Evolutionary conservation across 2,329 filamentous ascomycete species (phyloP).

Genomic region (Nigrospora osmanthi): DNA sequence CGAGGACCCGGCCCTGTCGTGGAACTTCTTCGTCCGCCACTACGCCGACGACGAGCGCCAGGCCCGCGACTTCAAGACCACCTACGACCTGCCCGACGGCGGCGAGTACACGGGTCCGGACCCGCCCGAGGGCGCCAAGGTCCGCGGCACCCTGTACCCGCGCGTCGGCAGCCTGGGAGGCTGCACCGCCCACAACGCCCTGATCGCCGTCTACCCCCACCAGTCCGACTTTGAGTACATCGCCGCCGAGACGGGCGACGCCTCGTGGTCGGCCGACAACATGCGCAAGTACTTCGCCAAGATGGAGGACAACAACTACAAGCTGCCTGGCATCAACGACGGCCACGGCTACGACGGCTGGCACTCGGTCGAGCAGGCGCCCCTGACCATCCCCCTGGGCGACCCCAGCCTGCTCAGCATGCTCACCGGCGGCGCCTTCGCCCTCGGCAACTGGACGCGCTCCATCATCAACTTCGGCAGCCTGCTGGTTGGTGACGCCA

Average conservation of each 20-base stretch:
- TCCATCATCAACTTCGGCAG: constrained; percentile 26
- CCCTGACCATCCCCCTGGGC: constrained; percentile 39
- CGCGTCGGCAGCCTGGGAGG: constrained; percentile 48
- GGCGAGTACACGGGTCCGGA: constrained; percentile 40
- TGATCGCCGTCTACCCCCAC: constrained; percentile 44
- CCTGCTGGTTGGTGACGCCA: constrained; percentile 41
- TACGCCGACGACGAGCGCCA: constrained; percentile 45
- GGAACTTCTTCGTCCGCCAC: constrained; percentile 57
- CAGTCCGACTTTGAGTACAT: constrained; percentile 46
- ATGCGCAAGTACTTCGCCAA: constrained; percentile 50
- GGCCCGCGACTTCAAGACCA: constrained; percentile 47
- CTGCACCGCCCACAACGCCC: constrained; percentile 47
- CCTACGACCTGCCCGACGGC: constrained; percentile 41
- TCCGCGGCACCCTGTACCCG: constrained; percentile 47
- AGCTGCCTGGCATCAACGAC: constrained; percentile 46
- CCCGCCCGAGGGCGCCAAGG: constrained; percentile 40
- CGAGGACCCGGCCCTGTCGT: constrained; percentile 45
- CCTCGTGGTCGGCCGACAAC: constrained; percentile 43
- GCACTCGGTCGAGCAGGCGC: constrained; percentile 42
- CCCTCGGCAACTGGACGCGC: constrained; percentile 31
- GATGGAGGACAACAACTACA: constrained; percentile 46
- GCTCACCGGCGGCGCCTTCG: constrained; percentile 41
- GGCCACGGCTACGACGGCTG: constrained; percentile 53
- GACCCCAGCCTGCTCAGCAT: constrained; percentile 47
- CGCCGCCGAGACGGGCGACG: constrained; percentile 44